A percentile compares a stretch with the other conserved stretches of the same genome.
Evolutionary conservation across 1,284 basidiomycete genomes (phyloP).

Genomic region (Malassezia caprae): DNA sequence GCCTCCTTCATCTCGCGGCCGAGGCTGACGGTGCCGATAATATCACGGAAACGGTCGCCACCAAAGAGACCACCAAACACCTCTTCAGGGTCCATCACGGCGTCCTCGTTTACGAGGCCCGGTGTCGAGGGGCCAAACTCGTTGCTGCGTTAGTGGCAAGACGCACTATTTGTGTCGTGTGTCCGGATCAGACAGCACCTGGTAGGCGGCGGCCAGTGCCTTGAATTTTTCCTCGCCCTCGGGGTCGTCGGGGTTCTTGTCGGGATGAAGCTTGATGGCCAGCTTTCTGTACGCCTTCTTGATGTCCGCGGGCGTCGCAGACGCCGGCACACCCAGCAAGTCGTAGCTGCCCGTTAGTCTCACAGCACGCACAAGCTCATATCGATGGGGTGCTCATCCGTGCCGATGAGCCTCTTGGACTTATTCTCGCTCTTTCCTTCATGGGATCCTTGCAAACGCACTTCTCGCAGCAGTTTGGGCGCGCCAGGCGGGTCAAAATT

Average conservation of each 20-base stretch:
- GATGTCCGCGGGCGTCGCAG: constrained; percentile 71
- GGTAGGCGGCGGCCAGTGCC: constrained; percentile 55
- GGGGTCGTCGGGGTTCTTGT: constrained; percentile 83
- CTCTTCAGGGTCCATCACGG: constrained; percentile 64
- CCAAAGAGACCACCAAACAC: constrained; percentile 59
- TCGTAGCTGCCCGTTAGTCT: constrained; percentile 48
- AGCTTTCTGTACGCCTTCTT: constrained; percentile 92
- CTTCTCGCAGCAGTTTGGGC: constrained; percentile 33
- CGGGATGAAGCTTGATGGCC: constrained; percentile 70
- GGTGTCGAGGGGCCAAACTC: constrained; percentile 55
- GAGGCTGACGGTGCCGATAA: constrained; percentile 71
- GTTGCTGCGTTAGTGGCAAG: constrained; percentile 53
- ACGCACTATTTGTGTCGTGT: constrained; percentile 67
- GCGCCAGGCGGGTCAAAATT: constrained; percentile 44
- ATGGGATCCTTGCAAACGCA: constrained; percentile 17
- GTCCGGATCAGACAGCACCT: constrained; percentile 65
- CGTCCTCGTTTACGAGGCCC: constrained; percentile 40
- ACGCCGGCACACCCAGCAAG: constrained; percentile 63
- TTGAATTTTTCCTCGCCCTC: constrained; percentile 68
- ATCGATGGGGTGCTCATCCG: constrained; percentile 45
- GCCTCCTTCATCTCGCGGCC: constrained; percentile 96
- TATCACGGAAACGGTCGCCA: constrained; percentile 68
- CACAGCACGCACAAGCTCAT: constrained; percentile 29
- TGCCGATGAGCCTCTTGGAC: constrained; percentile 40
- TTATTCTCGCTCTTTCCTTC: constrained; percentile 19